Evolutionary conservation across 2,329 filamentous ascomycete species (phyloP), one percentile per base, ranked within the genome.

Genomic region (Colletotrichum sp.): DNA sequence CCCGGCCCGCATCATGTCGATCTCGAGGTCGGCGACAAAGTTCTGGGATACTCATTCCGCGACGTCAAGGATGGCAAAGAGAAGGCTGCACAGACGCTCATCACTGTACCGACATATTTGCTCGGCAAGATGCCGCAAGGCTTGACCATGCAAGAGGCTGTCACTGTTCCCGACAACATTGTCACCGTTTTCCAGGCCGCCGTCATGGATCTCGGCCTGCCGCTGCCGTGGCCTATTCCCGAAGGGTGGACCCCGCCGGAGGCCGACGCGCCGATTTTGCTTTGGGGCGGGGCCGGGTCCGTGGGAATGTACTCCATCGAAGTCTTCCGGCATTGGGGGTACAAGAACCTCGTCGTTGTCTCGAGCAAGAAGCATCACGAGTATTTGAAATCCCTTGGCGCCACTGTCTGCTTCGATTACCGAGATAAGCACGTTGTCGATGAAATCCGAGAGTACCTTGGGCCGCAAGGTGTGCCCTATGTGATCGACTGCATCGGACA

Each of bases 181-280:
- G 88, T 93, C 34, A 93, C 91, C 0, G 90, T 89, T 13, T 90
- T 92, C 80, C 90, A 93, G 79, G 84, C 89, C 7, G 80, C 90
- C 4, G 84, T 82, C 2, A 76, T 74, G 2, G 90, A 93, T 76
- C 83, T 93, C 15, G 85, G 82, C 0, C 81, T 93, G 24, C 85
- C 87, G 36, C 85, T 91, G 1, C 90, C 91, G 0, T 93, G 91
- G 90, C 91, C 91, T 1, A 87, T 88, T 59, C 88, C 89, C 0
- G 80, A 83, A 18, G 81, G 77, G 15, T 90, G 84, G 78, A 84
- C 77, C 57, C 84, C 81, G 69, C 84, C 78, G 8, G 75, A 80
- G 52, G 84, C 84, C 0, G 80, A 87, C 9, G 81, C 83, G 34
- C 83, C 84, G 6, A 82, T 91, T 49, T 80, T 91, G 34, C 80